Percentiles rank a stretch among this genome's conserved stretches.
Conservation (phyloP, 140 eudicot species). For the Ambrosia hybrid region DNA sequence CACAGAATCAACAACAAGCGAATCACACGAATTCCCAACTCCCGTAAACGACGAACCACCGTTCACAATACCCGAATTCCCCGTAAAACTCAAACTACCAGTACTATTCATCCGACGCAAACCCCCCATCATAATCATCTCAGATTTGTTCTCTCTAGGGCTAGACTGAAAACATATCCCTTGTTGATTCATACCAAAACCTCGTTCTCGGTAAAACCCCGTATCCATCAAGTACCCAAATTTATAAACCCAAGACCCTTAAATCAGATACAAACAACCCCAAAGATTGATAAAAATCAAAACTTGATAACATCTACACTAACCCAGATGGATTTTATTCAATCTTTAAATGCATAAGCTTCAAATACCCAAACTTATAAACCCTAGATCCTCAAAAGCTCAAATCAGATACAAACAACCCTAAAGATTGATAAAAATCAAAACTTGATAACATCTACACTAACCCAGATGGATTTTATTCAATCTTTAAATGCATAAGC, state of each 20-base stretch:
- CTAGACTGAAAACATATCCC: conserved; percentile 50
- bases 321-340: no score
- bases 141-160: conserved; percentile 41
- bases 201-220: conserved; percentile 37
- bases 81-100: conserved; percentile 32
- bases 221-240: conserved; percentile 37
- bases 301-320: conserved; percentile 19
- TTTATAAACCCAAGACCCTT: conserved; percentile 26
- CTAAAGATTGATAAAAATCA: conserved; percentile 18
- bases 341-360: no score
- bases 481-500: no score
- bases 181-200: conserved; percentile 35
- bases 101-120: conserved; percentile 30
- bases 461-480: no score
- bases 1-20: conserved; percentile 54
- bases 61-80: conserved; percentile 30
- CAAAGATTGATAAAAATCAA: conserved; percentile 20
- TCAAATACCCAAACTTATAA: conserved; percentile 14
- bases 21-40: conserved; percentile 37
- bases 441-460: conserved; percentile 21
- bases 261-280: conserved; percentile 19
- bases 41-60: conserved; percentile 15
- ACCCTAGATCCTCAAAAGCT: conserved; percentile 19
- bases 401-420: conserved; percentile 18
- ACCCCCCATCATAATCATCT: conserved; percentile 48